These are phyloP conservation scores for Linum usitatissimum DNA, from an alignment of 345 rosid genomes.

Conservation along the genomic window DNA sequence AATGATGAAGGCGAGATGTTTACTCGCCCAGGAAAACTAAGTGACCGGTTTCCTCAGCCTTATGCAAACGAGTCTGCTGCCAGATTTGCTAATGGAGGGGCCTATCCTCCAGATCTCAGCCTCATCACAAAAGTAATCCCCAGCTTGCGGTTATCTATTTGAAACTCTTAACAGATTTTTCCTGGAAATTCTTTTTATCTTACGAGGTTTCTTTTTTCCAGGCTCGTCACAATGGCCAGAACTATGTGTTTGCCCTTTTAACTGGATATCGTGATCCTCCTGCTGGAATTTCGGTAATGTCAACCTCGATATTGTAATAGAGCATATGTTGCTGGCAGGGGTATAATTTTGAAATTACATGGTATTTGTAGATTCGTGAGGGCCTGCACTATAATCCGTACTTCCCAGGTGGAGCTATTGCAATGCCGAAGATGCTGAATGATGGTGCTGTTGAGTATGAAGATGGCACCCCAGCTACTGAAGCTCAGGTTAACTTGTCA, in stretches of 20 bases:
- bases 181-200: background rate
- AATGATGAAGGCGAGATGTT: slow-evolving; percentile 99
- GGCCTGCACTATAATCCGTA: slow-evolving; percentile 96
- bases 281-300: slow-evolving; percentile 75
- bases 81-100: slow-evolving; percentile 99
- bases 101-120: slow-evolving; percentile 99
- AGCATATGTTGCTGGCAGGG: background rate
- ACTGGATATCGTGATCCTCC: slow-evolving; percentile 99
- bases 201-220: slow-evolving; percentile 23
- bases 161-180: slow-evolving; percentile 7
- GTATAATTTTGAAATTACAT: background rate
- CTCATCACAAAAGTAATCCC: slow-evolving; percentile 84
- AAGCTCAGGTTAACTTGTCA: slow-evolving; percentile 66
- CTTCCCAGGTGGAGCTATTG: slow-evolving; percentile 99
- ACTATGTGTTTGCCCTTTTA: slow-evolving; percentile 88
- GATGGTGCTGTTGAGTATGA: slow-evolving; percentile 98
- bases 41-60: slow-evolving; percentile 92
- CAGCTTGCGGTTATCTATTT: slow-evolving; percentile 7
- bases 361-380: slow-evolving; percentile 60
- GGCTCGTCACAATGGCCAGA: slow-evolving; percentile 99
- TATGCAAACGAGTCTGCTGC: slow-evolving; percentile 91
- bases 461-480: slow-evolving; percentile 96
- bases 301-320: background rate
- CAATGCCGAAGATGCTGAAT: slow-evolving; percentile 96
- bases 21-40: slow-evolving; percentile 95